phyloP scores from a whole-genome alignment of 2,329 filamentous ascomycete species.

The Ophiostoma sp. region DNA sequence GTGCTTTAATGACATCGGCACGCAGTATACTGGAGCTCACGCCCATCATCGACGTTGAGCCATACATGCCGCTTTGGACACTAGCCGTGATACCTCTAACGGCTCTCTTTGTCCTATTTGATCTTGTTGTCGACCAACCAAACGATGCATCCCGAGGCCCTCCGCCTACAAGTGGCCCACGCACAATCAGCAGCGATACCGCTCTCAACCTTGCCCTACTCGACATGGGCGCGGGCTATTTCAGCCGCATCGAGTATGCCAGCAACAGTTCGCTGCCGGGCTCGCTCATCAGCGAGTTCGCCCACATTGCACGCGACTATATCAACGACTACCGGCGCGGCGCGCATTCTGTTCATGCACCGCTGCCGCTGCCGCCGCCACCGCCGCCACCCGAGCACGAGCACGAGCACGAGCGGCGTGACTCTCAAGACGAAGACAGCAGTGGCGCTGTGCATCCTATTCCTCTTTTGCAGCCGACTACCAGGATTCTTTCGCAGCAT shows the following conservation, averaged over 20 bases:
- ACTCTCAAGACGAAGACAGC: not conserved
- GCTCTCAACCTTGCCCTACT: slow-evolving; percentile 37
- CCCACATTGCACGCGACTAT: slow-evolving; percentile 41
- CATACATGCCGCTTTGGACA: slow-evolving; percentile 33
- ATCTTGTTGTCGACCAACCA: slow-evolving; percentile 39
- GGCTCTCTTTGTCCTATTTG: slow-evolving; percentile 40
- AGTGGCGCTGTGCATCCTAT: not conserved
- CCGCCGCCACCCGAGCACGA: not conserved
- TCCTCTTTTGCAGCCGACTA: not conserved
- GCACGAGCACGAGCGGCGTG: not conserved
- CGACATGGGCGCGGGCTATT: slow-evolving; percentile 41
- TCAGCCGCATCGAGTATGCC: slow-evolving; percentile 40
- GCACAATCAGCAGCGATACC: slow-evolving; percentile 30
- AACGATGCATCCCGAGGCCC: slow-evolving; percentile 26
- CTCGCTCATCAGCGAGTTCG: slow-evolving; percentile 38
- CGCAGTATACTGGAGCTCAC: slow-evolving; percentile 33
- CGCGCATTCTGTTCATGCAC: not conserved
- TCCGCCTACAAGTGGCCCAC: not conserved
- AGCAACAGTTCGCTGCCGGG: slow-evolving; percentile 34
- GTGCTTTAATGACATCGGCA: slow-evolving; percentile 15
- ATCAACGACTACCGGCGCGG: slow-evolving; percentile 24
- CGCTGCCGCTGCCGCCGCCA: not conserved
- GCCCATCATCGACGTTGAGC: slow-evolving; percentile 32
- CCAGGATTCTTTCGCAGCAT: not conserved
- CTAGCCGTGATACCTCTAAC: slow-evolving; percentile 36